phyloP scores from a whole-genome alignment of 2,329 filamentous ascomycete genomes.

The Trichoderma simmonsii region DNA sequence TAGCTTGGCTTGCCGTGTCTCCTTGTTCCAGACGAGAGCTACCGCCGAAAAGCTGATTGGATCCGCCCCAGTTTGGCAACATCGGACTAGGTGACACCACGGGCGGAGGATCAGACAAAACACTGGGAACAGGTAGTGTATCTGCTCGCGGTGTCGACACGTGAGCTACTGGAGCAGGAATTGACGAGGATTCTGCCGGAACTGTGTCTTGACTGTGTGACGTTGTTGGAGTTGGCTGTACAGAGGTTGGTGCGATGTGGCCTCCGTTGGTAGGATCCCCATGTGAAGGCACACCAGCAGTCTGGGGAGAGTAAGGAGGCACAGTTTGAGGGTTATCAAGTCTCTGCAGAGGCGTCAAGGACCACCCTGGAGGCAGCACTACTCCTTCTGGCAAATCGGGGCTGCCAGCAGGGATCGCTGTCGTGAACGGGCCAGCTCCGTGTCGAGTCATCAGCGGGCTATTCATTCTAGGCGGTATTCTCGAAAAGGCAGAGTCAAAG shows the following conservation, averaged over 20 bases:
- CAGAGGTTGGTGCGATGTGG: slow-evolving; percentile 3
- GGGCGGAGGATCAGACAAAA: slow-evolving; percentile 26
- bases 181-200: neutral
- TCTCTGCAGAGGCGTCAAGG: slow-evolving; percentile 59
- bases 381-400: slow-evolving; percentile 61
- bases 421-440: slow-evolving; percentile 42
- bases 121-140: neutral
- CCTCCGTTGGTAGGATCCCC: slow-evolving; percentile 21
- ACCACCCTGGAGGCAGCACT: slow-evolving; percentile 63
- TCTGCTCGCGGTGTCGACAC: neutral
- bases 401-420: slow-evolving; percentile 57
- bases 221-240: slow-evolving; percentile 1
- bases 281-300: slow-evolving; percentile 22
- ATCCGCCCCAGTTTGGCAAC: slow-evolving; percentile 50
- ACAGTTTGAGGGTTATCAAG: slow-evolving; percentile 40
- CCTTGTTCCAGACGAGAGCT: slow-evolving; percentile 27
- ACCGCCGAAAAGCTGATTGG: slow-evolving; percentile 46
- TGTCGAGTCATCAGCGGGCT: slow-evolving; percentile 48
- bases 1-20: slow-evolving; percentile 21
- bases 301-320: slow-evolving; percentile 24
- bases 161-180: neutral
- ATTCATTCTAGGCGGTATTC: slow-evolving; percentile 35
- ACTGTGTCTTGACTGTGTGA: neutral
- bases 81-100: slow-evolving; percentile 49
- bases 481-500: slow-evolving; percentile 22